Evolutionary conservation across 305 asterid species (phyloP).

Genomic region (Ajuga reptans): DNA sequence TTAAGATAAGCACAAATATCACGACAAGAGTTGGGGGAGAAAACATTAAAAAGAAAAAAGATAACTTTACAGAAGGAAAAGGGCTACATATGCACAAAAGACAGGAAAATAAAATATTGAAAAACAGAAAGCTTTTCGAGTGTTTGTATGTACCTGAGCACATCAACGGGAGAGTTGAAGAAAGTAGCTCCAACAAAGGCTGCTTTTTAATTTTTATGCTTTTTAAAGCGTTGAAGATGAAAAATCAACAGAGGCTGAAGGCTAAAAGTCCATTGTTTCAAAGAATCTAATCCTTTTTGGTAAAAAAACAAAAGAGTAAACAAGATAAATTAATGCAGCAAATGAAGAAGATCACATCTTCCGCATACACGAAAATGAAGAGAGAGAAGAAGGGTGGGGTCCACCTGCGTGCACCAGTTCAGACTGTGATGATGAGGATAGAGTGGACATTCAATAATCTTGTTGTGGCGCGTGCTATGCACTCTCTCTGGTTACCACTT

Average conservation of each 20-base stretch:
- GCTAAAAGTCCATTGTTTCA: constrained; percentile 15
- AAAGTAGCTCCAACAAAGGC: constrained; percentile 15
- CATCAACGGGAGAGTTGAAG: constrained; percentile 21
- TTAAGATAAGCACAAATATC: constrained; percentile 12
- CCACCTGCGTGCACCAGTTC: constrained; percentile 34
- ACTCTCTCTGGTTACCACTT: neutral
- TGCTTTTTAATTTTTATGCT: constrained; percentile 15
- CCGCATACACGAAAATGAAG: constrained; percentile 8
- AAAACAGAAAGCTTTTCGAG: constrained; percentile 12
- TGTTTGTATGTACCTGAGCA: constrained; percentile 34
- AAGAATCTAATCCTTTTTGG: constrained; percentile 28
- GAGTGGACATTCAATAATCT: neutral
- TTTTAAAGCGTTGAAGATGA: constrained; percentile 25
- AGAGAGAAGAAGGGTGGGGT: constrained; percentile 21
- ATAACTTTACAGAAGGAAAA: constrained; percentile 24
- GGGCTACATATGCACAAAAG: constrained; percentile 22
- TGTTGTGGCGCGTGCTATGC: constrained; percentile 3
- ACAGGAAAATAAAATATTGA: neutral
- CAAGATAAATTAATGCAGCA: constrained; percentile 1
- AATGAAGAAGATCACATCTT: constrained; percentile 5
- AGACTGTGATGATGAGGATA: constrained; percentile 26
- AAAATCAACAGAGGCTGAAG: constrained; percentile 25
- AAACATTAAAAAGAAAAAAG: neutral
- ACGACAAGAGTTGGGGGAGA: neutral
- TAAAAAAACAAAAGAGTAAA: too few relatives aligned